Evolutionary conservation across 2,329 filamentous ascomycete genomes (phyloP).

Genomic region (Fusarium poae): DNA sequence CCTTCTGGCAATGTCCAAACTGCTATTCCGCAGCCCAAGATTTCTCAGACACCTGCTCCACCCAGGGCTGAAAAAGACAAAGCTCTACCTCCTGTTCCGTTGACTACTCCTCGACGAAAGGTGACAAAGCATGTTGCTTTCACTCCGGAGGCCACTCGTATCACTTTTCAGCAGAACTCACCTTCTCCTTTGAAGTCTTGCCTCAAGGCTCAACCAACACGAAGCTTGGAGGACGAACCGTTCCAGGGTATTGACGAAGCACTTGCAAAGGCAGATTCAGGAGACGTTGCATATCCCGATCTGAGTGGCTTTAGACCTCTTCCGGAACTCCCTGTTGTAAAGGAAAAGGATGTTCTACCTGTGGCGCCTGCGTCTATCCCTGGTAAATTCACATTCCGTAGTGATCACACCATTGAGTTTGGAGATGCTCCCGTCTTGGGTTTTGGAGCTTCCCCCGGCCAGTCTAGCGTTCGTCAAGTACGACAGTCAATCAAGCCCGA

Average conservation of each 20-base stretch:
- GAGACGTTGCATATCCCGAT: constrained; percentile 66
- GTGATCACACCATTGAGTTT: constrained; percentile 74
- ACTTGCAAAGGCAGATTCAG: constrained; percentile 45
- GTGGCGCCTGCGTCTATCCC: constrained; percentile 59
- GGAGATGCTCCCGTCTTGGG: constrained; percentile 61
- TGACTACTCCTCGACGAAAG: constrained; percentile 77
- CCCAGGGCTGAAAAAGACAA: constrained; percentile 66
- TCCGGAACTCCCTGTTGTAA: constrained; percentile 43
- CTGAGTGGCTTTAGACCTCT: constrained; percentile 59
- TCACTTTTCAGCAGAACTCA: constrained; percentile 59
- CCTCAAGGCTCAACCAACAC: constrained; percentile 57
- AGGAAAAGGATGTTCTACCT: constrained; percentile 38
- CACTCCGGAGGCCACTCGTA: constrained; percentile 74
- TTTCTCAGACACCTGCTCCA: constrained; percentile 63
- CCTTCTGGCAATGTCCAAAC: constrained; percentile 58
- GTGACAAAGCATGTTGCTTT: constrained; percentile 82
- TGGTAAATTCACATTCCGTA: constrained; percentile 74
- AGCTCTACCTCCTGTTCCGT: constrained; percentile 63
- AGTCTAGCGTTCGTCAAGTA: constrained; percentile 72
- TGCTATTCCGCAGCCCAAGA: constrained; percentile 61
- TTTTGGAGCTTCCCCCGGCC: constrained; percentile 70
- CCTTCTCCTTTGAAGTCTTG: constrained; percentile 69
- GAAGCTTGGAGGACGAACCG: constrained; percentile 42
- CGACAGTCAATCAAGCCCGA: constrained; percentile 63
- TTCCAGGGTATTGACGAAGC: constrained; percentile 51